Evolutionary conservation across 176 grass and related monocot genomes (phyloP), one percentile per base, ranked within the genome.

Genomic region (Aegilops sharonensis): DNA sequence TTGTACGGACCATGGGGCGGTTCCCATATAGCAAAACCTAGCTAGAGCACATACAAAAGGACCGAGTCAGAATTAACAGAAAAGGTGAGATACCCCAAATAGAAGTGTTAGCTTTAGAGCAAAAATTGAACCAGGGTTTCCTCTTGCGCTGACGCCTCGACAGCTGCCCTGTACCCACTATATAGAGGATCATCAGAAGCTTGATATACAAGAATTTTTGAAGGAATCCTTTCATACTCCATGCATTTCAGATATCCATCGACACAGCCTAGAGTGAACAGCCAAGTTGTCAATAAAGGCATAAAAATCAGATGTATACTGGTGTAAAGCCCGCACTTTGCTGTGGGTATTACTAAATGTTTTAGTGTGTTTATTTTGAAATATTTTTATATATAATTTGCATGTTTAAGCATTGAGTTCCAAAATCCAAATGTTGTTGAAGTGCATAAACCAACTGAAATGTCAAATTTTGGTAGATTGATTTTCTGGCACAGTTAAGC

Each of bases 141-240:
- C 80, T 99, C 94, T 85, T 96, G 90, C 37, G 88, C 54, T 39
- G 90, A 90, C 80, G 94, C 91, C 80, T 94, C 90, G 64, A 93
- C 97, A 68, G 97, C 87, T 83, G 90, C 95, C 45, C 97, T 90
- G 79, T 96, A 99, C 20, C 94, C 94, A 73, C 94, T 94, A 82
- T 96, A 99, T 77, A 96, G 76, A 87, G 89, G 91, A 90, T 99
- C 97, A 92, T 99, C 97, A 85, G 81, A 84, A 78, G 94, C 92
- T 94, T 99, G 94, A 81, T 96, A 99, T 56, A 90, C 87, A 75
- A 96, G 91, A 83, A 96, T 96, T 91, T 99, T 99, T 32, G 92
- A 99, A 72, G 97, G 94, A 69, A 99, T 83, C 86, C 94, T 91
- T 67, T 94, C 92, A 80, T 99, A 99, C 78, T 92, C 94, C 88